These are phyloP conservation scores for Dioscorea cayenensis DNA, from an alignment of 116 monocot genomes.

Conservation along the genomic window DNA sequence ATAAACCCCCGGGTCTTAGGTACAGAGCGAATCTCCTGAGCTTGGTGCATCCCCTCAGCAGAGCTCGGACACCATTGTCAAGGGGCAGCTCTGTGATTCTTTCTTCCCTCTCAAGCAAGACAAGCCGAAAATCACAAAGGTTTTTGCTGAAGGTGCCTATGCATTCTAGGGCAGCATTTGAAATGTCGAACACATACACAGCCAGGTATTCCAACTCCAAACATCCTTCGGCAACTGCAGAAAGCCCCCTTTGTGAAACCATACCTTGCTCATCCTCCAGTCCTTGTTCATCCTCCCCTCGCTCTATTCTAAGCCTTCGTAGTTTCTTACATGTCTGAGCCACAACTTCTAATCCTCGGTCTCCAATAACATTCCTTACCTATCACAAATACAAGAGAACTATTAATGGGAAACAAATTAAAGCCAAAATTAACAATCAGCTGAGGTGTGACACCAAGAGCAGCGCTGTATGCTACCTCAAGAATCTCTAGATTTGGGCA, in stretches of 20 bases:
- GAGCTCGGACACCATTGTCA: slow-evolving; percentile 72
- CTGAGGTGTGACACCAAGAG: neutral
- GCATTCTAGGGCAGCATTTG: slow-evolving; percentile 73
- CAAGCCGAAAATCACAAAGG: slow-evolving; percentile 80
- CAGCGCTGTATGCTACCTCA: slow-evolving; percentile 43
- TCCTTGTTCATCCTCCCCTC: slow-evolving; percentile 86
- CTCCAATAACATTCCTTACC: slow-evolving; percentile 93
- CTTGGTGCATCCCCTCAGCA: slow-evolving; percentile 70
- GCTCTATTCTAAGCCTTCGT: slow-evolving; percentile 77
- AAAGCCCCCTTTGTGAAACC: slow-evolving; percentile 74
- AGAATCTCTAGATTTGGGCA: slow-evolving; percentile 86
- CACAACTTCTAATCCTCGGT: slow-evolving; percentile 81
- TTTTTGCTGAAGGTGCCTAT: slow-evolving; percentile 71
- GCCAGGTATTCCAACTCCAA: slow-evolving; percentile 71
- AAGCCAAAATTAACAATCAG: neutral
- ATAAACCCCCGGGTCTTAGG: slow-evolving; percentile 72
- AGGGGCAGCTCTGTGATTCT: slow-evolving; percentile 78
- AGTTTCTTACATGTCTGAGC: slow-evolving; percentile 66
- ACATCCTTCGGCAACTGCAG: slow-evolving; percentile 62
- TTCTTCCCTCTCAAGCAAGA: slow-evolving; percentile 74
- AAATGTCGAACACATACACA: slow-evolving; percentile 82
- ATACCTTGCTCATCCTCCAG: slow-evolving; percentile 81
- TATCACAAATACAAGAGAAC: slow-evolving; percentile 7
- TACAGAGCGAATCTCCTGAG: slow-evolving; percentile 82
- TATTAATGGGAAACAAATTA: neutral